Conservation (phyloP, 2,329 filamentous ascomycete genomes). For the Nigrospora oryzae region DNA sequence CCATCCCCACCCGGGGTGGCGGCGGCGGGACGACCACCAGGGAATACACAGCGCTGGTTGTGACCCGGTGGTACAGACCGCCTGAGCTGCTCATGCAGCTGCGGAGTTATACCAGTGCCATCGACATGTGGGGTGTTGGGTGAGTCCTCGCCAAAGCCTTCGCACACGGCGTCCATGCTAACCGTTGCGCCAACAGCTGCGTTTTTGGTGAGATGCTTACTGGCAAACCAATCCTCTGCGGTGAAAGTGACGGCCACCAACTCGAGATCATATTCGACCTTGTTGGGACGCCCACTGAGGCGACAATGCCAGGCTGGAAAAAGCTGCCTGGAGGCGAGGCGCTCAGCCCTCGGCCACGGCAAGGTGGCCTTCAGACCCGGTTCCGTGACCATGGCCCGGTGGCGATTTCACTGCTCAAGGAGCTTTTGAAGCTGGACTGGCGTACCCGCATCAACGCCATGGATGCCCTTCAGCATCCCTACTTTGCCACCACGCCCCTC, state of each 20-base stretch:
- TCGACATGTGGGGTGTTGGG: constrained; percentile 98
- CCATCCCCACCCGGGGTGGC: constrained; percentile 64
- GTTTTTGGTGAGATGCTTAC: constrained; percentile 98
- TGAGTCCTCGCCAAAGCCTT: constrained; percentile 31
- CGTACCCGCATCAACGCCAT: constrained; percentile 82
- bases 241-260: constrained; percentile 82
- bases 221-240: constrained; percentile 84
- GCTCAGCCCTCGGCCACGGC: constrained; percentile 52
- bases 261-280: constrained; percentile 90
- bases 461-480: constrained; percentile 85
- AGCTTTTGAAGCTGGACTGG: constrained; percentile 86
- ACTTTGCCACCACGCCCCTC: constrained; percentile 72
- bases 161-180: constrained; percentile 6
- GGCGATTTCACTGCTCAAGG: constrained; percentile 71
- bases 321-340: constrained; percentile 73
- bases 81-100: constrained; percentile 86
- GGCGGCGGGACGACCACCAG: constrained; percentile 78
- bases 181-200: constrained; percentile 49
- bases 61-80: constrained; percentile 94
- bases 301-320: constrained; percentile 89
- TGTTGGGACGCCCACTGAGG: constrained; percentile 80
- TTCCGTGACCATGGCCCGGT: constrained; percentile 68
- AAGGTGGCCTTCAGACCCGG: constrained; percentile 59
- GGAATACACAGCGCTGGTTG: constrained; percentile 94
- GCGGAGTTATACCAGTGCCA: constrained; percentile 89